Base-by-base conservation (phyloP, 176 grass and related monocot genomes). In the Triticum monococcum region DNA sequence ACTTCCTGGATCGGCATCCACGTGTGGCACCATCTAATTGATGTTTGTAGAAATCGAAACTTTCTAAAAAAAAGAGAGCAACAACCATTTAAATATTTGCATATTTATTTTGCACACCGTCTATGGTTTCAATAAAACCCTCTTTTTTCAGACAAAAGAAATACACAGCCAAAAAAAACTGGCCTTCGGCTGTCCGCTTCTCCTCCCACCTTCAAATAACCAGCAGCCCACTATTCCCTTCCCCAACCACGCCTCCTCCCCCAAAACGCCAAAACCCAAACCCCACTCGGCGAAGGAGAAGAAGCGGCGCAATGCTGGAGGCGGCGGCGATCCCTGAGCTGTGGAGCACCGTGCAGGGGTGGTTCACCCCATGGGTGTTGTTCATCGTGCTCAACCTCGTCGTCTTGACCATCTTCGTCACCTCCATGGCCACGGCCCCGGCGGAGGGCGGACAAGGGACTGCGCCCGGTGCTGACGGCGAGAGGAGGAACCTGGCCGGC, bases 331-430 rank as follows among this genome's bases (percentile, higher is more conserved):
- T 99, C 45, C 92, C 89, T 1, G 81, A 90, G 74, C 64, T 96
- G 50, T 88, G 77, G 85, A 93, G 86, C 80, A 75, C 90, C 12
- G 81, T 96, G 26, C 71, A 89, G 63, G 91, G 97, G 0, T 96
- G 87, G 87, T 90, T 99, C 88, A 99, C 90, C 12, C 97, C 97
- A 0, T 60, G 90, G 23, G 90, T 96, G 40, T 75, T 99, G 36
- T 99, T 99, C 90, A 10, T 99, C n/a, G 72, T 99, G 18, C 85
- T 99, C 85, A 99, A 96, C 88, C 20, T 99, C 76, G 94, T 99
- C 88, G 94, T 99, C 66, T 90, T 92, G 25, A 96, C 92, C 90
- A 99, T 99, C 72, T 89, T 92, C 62, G 80, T 99, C 68, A 94
- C 90, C 45, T 96, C 94, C 85, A 94, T 90, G 90, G 65, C 54